phyloP scores from a whole-genome alignment of 192 early-diverging fungal genomes.

The Mortierella claussenii region DNA sequence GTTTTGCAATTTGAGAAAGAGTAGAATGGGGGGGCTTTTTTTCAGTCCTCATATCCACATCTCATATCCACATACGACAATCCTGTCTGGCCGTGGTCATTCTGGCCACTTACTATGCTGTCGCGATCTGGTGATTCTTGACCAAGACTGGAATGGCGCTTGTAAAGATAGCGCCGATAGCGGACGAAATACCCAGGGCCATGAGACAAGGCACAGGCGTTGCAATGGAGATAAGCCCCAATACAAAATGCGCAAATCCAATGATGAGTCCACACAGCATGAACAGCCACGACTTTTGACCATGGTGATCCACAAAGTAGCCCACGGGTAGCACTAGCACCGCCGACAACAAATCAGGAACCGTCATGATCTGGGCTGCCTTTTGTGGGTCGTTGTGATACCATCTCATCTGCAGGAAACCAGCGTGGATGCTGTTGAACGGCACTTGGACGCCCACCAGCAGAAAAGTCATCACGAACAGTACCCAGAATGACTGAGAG shows the following conservation, averaged over 20 bases:
- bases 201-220: conserved; percentile 65
- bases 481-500: conserved; percentile 59
- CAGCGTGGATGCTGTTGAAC: conserved; percentile 71
- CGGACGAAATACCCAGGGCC: conserved; percentile 66
- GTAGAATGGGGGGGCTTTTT: too few relatives aligned
- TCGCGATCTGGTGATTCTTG: conserved; percentile 54
- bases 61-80: too few relatives aligned
- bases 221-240: conserved; percentile 60
- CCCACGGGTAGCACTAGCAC: conserved; percentile 70
- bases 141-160: conserved; percentile 70
- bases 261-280: conserved; percentile 66
- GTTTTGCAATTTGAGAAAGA: too few relatives aligned
- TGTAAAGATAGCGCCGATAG: conserved; percentile 72
- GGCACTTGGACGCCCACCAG: conserved; percentile 66
- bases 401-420: conserved; percentile 68
- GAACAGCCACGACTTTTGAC: conserved; percentile 61
- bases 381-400: conserved; percentile 62
- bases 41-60: too few relatives aligned
- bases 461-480: conserved; percentile 60
- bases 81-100: background rate
- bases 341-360: conserved; percentile 70
- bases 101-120: conserved; percentile 35
- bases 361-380: conserved; percentile 63
- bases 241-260: conserved; percentile 59
- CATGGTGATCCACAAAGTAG: conserved; percentile 65